Conservation (phyloP, 2,329 filamentous ascomycete species). For the Fusarium tjaetaba region DNA sequence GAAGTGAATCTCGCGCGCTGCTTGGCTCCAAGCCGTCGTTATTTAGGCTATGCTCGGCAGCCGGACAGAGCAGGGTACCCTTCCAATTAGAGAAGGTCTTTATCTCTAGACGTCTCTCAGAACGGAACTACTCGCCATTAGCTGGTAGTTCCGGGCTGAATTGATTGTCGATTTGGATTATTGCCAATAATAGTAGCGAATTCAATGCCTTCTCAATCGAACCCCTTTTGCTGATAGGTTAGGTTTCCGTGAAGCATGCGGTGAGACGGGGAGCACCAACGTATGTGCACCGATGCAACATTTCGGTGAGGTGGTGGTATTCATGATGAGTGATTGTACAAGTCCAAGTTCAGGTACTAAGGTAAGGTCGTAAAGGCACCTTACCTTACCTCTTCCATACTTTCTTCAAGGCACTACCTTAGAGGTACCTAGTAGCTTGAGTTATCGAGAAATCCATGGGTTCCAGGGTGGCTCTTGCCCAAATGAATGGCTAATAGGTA, state of each 20-base stretch:
- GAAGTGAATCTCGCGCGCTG: constrained; percentile 24
- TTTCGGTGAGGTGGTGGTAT: neutral
- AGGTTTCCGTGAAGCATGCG: neutral
- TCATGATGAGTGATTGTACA: neutral
- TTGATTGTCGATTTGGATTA: constrained; percentile 1
- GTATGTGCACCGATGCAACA: neutral
- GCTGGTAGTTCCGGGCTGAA: neutral
- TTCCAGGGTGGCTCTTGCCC: neutral
- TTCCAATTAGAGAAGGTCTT: constrained; percentile 25
- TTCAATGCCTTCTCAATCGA: neutral
- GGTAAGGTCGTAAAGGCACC: neutral
- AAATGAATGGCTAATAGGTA: constrained; percentile 1
- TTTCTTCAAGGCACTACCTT: neutral
- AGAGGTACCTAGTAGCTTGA: neutral
- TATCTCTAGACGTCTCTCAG: constrained; percentile 5
- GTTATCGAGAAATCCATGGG: neutral
- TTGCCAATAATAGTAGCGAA: neutral
- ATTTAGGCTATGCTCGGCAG: constrained; percentile 16
- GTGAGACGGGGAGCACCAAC: neutral
- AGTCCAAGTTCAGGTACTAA: neutral
- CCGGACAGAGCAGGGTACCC: constrained; percentile 5
- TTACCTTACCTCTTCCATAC: neutral
- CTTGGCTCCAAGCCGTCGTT: constrained; percentile 28
- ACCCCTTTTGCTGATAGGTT: constrained; percentile 2
- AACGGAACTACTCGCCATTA: constrained; percentile 3